Percentiles rank a stretch among this genome's conserved stretches.
phyloP scores from a whole-genome alignment of 805 yeast genomes.

The Yarrowia sp. region DNA sequence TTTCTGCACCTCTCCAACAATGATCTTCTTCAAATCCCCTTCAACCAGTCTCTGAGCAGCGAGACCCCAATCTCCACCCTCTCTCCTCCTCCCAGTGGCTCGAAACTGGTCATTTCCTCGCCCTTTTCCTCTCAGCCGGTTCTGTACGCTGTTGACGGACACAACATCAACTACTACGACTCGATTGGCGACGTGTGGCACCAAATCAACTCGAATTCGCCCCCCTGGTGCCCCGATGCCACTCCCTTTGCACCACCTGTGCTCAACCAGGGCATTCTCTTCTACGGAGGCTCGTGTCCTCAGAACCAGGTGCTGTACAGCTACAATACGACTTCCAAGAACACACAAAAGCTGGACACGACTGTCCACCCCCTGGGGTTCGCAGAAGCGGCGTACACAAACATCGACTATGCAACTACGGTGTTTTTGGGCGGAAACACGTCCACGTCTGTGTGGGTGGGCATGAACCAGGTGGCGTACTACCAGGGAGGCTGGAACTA shows the following conservation, averaged over 20 bases:
- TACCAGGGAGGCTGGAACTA: conserved; percentile 37
- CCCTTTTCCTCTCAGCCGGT: background rate
- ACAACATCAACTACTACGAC: conserved; percentile 6
- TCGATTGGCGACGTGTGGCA: conserved; percentile 25
- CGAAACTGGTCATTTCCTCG: background rate
- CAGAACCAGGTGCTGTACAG: conserved; percentile 4
- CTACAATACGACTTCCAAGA: conserved; percentile 20
- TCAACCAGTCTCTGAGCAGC: conserved; percentile 11
- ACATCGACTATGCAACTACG: conserved; percentile 20
- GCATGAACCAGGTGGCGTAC: conserved; percentile 33
- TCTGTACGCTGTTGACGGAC: conserved; percentile 9
- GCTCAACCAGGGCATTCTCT: conserved; percentile 3
- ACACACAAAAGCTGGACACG: background rate
- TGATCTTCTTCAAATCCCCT: conserved; percentile 23
- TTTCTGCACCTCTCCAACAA: conserved; percentile 23
- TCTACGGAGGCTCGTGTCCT: conserved; percentile 22
- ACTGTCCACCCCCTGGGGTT: conserved; percentile 20
- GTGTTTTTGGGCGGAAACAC: conserved; percentile 24
- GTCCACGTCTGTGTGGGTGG: conserved; percentile 15
- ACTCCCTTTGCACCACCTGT: conserved; percentile 25
- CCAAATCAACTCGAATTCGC: background rate
- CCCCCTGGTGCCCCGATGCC: conserved; percentile 14
- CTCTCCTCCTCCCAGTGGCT: background rate
- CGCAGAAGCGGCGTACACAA: conserved; percentile 9
- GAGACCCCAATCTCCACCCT: conserved; percentile 2